Percentiles rank a stretch among this genome's conserved stretches.
Evolutionary conservation across 2,329 filamentous ascomycete genomes (phyloP).

Genomic region (Fusarium staphyleae): DNA sequence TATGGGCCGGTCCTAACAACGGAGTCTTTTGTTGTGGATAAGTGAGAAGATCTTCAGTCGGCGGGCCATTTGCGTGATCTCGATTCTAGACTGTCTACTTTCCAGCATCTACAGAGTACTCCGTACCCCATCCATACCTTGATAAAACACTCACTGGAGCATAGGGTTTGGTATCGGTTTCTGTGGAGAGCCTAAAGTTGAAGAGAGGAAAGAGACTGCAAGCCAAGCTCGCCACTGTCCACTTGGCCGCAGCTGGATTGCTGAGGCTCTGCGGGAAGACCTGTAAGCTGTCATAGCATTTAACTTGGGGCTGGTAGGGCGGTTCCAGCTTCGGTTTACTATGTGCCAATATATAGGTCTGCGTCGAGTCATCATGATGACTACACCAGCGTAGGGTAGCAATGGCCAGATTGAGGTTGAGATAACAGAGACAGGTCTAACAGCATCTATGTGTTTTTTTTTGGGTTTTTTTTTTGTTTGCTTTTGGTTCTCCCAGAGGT

Average conservation of each 20-base stretch:
- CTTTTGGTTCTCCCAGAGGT: background rate
- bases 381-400: no score
- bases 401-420: no score
- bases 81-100: background rate
- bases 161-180: no score
- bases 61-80: conserved; percentile 2
- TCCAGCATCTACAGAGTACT: no score
- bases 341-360: conserved; percentile 19
- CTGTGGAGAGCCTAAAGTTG: background rate
- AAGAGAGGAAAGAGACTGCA: background rate
- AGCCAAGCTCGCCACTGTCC: conserved; percentile 21
- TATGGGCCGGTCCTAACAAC: conserved; percentile 15
- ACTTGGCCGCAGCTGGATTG: conserved; percentile 30
- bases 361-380: background rate
- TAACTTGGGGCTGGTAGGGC: conserved; percentile 15
- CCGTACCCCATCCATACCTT: background rate
- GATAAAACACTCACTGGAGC: background rate
- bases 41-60: conserved; percentile 6
- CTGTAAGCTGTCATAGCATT: conserved; percentile 7
- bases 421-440: no score
- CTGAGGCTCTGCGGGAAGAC: conserved; percentile 36
- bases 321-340: conserved; percentile 27
- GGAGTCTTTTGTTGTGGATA: conserved; percentile 21
- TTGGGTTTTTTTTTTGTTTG: no score
- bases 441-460: no score